Base-by-base conservation (phyloP, 176 grass and related monocot genomes). In the Panicum miliaceum region DNA sequence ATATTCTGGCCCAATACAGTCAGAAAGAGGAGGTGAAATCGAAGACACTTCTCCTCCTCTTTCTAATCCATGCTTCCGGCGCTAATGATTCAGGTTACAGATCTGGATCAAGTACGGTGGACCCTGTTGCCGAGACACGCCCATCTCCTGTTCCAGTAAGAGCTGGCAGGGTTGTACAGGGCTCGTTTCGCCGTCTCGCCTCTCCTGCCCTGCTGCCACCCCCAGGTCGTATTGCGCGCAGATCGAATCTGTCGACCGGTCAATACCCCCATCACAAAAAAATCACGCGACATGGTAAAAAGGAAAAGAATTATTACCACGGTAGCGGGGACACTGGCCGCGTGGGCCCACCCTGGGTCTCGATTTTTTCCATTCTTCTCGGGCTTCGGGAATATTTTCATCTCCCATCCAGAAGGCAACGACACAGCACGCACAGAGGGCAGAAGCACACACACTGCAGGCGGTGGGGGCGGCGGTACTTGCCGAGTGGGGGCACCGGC, bases 401-500 rank as follows among this genome's bases (percentile, higher is more conserved):
- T 80, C 84, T 73, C 76, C 68, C 40, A 56, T 53, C 15, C 43
- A 72, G 41, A 62, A 71, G 48, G 54, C 20, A 32, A 32, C 12
- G n/a, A 38, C 5, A 41, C 43, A 53, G 75, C 46, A 68, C n/a
- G 1, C 71, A 54, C 8, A 71, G 71, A 14, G 47, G 15, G 37
- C 40, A 45, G 68, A 13, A 26, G 41, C 20, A 15, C 67, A 43
- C 81, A 11, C 38, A 45, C 48, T 8, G 57, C 32, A 32, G 47
- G 32, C 56, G 57, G 68, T 56, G 34, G 67, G 76, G 66, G 43
- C 68, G 11, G 34, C 60, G 37, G 38, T 87, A 68, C 78, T 68
- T 81, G 78, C 4, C 37, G 26, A 22, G 71, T 68, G 63, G 86
- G 72, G 72, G 52, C 86, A 62, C 0, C 22, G 63, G 79, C 16